These are phyloP conservation scores for Neonectria hederae DNA, from an alignment of 2,329 filamentous ascomycete species.

Conservation along the genomic window DNA sequence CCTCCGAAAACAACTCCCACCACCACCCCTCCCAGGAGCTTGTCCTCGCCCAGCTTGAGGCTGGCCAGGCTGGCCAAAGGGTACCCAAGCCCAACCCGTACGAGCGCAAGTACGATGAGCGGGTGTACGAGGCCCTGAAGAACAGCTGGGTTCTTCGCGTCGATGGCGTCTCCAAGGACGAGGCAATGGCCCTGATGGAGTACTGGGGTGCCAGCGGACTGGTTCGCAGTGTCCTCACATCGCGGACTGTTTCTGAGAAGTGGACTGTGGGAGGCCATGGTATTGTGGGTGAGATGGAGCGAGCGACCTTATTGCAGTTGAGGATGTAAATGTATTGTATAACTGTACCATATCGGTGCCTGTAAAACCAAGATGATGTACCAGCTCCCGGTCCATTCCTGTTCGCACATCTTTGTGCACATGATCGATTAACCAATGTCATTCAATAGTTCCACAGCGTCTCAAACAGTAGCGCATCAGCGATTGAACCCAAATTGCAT, in stretches of 20 bases:
- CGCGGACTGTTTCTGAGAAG: conserved; percentile 78
- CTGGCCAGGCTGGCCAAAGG: conserved; percentile 50
- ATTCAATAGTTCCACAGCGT: background rate
- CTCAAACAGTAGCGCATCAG: background rate
- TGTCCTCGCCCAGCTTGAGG: conserved; percentile 67
- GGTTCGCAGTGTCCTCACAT: conserved; percentile 74
- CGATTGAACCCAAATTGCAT: conserved; percentile 10
- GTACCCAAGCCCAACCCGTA: conserved; percentile 62
- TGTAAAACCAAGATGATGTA: conserved; percentile 31
- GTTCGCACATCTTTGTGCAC: background rate
- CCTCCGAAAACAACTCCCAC: conserved; percentile 75
- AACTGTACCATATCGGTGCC: conserved; percentile 42
- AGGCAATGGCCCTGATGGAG: conserved; percentile 85
- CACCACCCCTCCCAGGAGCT: conserved; percentile 73
- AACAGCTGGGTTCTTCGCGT: conserved; percentile 65
- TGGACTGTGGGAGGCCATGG: conserved; percentile 86
- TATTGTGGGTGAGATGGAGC: conserved; percentile 86
- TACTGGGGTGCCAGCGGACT: conserved; percentile 92
- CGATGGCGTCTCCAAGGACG: conserved; percentile 74
- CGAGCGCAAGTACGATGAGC: conserved; percentile 64
- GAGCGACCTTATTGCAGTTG: conserved; percentile 63
- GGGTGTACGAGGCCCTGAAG: conserved; percentile 63
- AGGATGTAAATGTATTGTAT: conserved; percentile 51
- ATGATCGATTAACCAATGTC: background rate
- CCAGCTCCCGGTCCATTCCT: conserved; percentile 15